phyloP scores from a whole-genome alignment of 2,329 filamentous ascomycete genomes.

The Penicillium thymicola region DNA sequence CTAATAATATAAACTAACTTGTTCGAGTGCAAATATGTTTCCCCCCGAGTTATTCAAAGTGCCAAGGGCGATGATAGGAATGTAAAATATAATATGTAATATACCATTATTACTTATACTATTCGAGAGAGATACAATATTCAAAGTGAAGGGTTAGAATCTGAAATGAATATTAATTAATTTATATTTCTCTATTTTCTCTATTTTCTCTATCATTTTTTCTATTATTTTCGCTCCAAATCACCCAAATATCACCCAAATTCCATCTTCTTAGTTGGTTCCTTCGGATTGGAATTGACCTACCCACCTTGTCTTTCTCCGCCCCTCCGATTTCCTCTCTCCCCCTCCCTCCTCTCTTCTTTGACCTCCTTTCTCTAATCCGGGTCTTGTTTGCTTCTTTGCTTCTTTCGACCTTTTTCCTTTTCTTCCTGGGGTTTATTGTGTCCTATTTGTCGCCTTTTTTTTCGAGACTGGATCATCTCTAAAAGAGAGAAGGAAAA shows the following conservation, averaged over 20 bases:
- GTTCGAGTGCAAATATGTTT: not conserved
- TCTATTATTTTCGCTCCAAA: not conserved
- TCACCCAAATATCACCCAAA: not conserved
- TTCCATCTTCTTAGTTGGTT: not conserved
- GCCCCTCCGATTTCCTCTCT: slow-evolving; percentile 9
- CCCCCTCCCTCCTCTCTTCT: slow-evolving; percentile 6
- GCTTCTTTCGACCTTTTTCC: not conserved
- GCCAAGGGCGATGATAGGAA: not conserved
- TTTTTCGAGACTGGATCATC: not conserved
- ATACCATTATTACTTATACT: not conserved
- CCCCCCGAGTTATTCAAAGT: not conserved
- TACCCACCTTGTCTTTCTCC: slow-evolving; percentile 4
- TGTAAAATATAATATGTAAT: not conserved
- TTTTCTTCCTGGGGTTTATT: not conserved
- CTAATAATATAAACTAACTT: not conserved
- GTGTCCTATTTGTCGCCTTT: not conserved
- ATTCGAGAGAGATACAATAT: not conserved
- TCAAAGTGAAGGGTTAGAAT: not conserved
- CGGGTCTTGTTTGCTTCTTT: not conserved
- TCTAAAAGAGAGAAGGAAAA: not conserved
- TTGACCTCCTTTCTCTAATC: not conserved
- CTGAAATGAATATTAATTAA: not conserved
- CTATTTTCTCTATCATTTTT: not conserved
- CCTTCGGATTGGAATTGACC: slow-evolving; percentile 1
- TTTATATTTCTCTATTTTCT: not conserved